Base-by-base conservation (phyloP, 495 filamentous ascomycete genomes). In the Staphylotrichum tortipilum region DNA sequence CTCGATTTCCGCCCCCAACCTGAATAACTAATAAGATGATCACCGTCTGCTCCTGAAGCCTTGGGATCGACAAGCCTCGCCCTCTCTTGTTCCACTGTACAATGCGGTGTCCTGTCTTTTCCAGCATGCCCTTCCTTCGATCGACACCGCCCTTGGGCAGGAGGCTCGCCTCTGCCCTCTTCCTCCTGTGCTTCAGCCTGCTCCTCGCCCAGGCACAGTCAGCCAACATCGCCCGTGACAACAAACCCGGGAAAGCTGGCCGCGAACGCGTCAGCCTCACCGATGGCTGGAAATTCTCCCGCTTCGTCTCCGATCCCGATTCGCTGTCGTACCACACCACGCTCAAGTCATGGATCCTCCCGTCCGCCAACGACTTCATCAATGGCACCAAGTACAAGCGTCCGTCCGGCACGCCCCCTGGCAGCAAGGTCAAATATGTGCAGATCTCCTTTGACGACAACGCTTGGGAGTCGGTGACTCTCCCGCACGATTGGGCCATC, bases 401-500 rank as follows among this genome's bases (percentile, higher is more conserved):
- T 1, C 44, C 28, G 3, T 26, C 19, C 7, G 21, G 44, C 50
- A 45, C 15, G 44, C 50, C 15, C 12, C 55, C n/a, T 14, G 40
- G 18, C 29, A 26, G 14, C 47, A 45, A 47, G 28, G 35, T 56
- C 31, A 44, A 22, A 4, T 58, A 51, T 15, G 30, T 48, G 1
- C 44, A 56, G 18, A 10, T 40, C 0, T 35, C 24, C 4, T 58
- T 58, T 35, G 46, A 56, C 24, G 59, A 62, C 28, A 47, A 26
- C 24, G 8, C n/a, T 21, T 62, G 59, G 59, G 53, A 58, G 28
- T 9, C 18, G 14, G 9, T 62, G 10, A 38, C 50, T 15, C 40
- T 62, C n/a, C 59, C 59, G 1, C 73, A 77, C 50, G 74, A 77
- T 54, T 77, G 71, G 74, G 74, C 72, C 28, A 66, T 74, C 43